Base-by-base conservation (phyloP, 805 yeast genomes). In the Ogataea chonburiensis region DNA sequence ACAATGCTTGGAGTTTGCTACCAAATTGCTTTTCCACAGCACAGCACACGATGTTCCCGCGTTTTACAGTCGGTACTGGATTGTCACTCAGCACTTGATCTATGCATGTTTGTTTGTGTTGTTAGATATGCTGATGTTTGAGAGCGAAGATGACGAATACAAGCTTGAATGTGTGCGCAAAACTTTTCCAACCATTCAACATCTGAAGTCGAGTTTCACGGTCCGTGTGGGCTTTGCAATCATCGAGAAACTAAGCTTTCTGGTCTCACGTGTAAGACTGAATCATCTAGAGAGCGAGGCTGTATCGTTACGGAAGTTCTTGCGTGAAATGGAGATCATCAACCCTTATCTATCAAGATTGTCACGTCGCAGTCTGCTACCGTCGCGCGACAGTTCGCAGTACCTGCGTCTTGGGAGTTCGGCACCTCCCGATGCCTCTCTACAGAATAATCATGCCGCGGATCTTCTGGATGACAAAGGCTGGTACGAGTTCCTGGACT, bases 191-290 rank as follows among this genome's bases (percentile, higher is more conserved):
- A 45, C 47, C 2, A 44, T 53, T 4, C 21, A 43, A 16, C 31
- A 38, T 17, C 28, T 50, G 11, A 35, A 37, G 4, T 44, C 56
- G 1, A 51, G 49, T 37, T 49, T 46, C 25, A 50, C 56, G 3
- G 56, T 49, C 3, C 47, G 45, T 23, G 47, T 53, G 14, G 58
- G 58, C 4, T 40, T 50, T 16, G 55, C 56, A 6, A 55, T 53
- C 5, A 47, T 52, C 20, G 56, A 53, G 33, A 53, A 50, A 28
- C 37, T 53, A 7, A 39, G 46, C 29, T 42, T 43, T 20, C 34
- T 53, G 21, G 55, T 50, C 3, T 45, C 52, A 0, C 29, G 42
- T 5, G 49, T 52, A 11, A 34, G 52, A 11, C 25, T 46, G 12
- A 35, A 38, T 11, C 33, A 34, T 13, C 14, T 19, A 13, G 43